A percentile compares a stretch with the other conserved stretches of the same genome.
phyloP scores from a whole-genome alignment of 2,329 filamentous ascomycete genomes.

The Cladophialophora carrionii region DNA sequence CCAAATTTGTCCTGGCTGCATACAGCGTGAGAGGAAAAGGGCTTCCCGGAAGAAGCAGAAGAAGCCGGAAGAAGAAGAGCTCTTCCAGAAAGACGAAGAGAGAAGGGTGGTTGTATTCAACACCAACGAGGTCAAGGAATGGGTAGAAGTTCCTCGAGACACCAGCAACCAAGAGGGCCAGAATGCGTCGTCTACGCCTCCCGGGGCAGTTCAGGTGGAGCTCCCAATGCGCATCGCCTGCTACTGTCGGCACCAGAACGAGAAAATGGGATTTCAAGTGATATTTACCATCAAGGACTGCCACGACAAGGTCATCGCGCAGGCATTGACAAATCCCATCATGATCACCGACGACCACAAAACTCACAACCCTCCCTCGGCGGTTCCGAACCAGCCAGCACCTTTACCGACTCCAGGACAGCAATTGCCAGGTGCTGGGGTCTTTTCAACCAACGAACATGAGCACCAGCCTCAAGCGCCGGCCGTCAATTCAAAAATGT shows the following conservation, averaged over 20 bases:
- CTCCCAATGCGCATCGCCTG: slow-evolving; percentile 95
- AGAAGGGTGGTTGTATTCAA: slow-evolving; percentile 89
- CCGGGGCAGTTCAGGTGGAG: slow-evolving; percentile 74
- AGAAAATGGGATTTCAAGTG: slow-evolving; percentile 88
- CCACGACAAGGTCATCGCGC: slow-evolving; percentile 74
- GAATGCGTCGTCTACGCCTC: slow-evolving; percentile 52
- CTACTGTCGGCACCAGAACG: slow-evolving; percentile 92
- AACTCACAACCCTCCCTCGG: slow-evolving; percentile 63
- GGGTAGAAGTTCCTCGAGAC: slow-evolving; percentile 66
- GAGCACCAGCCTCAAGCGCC: slow-evolving; percentile 21
- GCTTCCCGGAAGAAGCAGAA: slow-evolving; percentile 91
- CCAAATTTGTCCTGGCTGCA: slow-evolving; percentile 87
- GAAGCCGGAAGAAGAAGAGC: slow-evolving; percentile 87
- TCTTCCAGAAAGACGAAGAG: slow-evolving; percentile 79
- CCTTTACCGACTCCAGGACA: slow-evolving; percentile 45
- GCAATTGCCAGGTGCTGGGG: slow-evolving; percentile 49
- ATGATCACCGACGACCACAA: slow-evolving; percentile 99
- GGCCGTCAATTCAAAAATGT: slow-evolving; percentile 40
- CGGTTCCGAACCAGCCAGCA: slow-evolving; percentile 42
- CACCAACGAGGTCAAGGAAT: slow-evolving; percentile 82
- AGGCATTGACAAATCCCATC: slow-evolving; percentile 83
- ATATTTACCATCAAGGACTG: slow-evolving; percentile 93
- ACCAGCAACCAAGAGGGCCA: slow-evolving; percentile 33
- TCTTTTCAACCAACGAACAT: slow-evolving; percentile 43
- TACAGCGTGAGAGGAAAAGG: slow-evolving; percentile 85